Evolutionary conservation across 1,284 basidiomycete species (phyloP).

Genomic region (Trametes sp.): DNA sequence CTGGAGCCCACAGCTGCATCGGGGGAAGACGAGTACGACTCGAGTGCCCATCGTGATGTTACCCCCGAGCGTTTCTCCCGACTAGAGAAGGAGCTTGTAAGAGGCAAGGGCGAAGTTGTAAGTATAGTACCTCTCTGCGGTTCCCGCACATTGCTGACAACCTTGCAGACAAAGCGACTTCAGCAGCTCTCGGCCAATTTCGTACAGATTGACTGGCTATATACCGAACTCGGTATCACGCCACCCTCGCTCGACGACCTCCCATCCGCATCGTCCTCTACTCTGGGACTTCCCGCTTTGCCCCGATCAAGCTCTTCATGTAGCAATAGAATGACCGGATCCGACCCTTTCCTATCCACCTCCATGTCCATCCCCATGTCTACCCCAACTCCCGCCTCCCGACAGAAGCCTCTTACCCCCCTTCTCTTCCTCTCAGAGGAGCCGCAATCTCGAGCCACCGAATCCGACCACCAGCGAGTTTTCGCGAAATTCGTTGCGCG

Average conservation of each 20-base stretch:
- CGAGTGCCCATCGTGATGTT: constrained; percentile 65
- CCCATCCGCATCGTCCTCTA: constrained; percentile 51
- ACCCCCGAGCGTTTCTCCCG: constrained; percentile 78
- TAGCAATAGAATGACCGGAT: constrained; percentile 33
- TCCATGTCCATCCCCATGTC: constrained; percentile 40
- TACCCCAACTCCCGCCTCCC: constrained; percentile 43
- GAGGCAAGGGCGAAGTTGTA: constrained; percentile 83
- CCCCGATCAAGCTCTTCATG: constrained; percentile 51
- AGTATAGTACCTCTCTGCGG: constrained; percentile 39
- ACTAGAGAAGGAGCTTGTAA: constrained; percentile 81
- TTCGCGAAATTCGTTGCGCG: constrained; percentile 67
- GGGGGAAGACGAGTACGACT: constrained; percentile 51
- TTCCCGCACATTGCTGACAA: not conserved
- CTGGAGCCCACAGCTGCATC: constrained; percentile 53
- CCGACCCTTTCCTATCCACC: constrained; percentile 60
- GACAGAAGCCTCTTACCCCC: constrained; percentile 36
- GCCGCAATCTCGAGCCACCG: constrained; percentile 37
- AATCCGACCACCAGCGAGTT: constrained; percentile 61
- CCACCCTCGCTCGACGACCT: constrained; percentile 60
- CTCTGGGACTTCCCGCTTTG: constrained; percentile 44
- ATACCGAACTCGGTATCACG: constrained; percentile 76
- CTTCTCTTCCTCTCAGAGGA: constrained; percentile 35
- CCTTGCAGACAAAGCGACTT: constrained; percentile 67
- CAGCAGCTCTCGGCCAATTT: constrained; percentile 68
- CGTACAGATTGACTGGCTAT: constrained; percentile 80